Conservation (phyloP, 306 rosid genomes). For the Carpinus fangiana region DNA sequence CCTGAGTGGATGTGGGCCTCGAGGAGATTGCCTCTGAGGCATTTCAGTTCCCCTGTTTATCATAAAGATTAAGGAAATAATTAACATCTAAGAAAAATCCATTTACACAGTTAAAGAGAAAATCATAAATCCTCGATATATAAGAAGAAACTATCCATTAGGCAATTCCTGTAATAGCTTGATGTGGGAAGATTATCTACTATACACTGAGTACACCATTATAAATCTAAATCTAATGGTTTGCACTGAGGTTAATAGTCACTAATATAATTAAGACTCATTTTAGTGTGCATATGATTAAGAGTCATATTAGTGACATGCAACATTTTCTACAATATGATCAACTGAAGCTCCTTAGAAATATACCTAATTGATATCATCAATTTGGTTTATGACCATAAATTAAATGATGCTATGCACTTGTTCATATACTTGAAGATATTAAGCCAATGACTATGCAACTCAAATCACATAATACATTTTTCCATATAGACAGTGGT, state of each 20-base stretch:
- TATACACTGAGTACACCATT: too few relatives aligned
- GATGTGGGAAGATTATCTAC: background rate
- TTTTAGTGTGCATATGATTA: background rate
- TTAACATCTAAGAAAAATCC: background rate
- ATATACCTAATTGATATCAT: background rate
- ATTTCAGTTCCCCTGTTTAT: conserved; percentile 67
- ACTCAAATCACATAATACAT: background rate
- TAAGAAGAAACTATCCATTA: background rate
- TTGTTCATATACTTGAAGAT: too few relatives aligned
- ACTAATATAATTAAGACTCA: background rate
- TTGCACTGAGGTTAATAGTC: background rate
- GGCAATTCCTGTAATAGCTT: background rate
- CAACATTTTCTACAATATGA: too few relatives aligned
- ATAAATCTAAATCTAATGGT: too few relatives aligned
- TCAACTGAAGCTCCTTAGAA: too few relatives aligned
- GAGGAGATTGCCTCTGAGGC: conserved; percentile 75
- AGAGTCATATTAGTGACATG: background rate
- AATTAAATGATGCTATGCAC: background rate
- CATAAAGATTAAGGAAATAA: conserved; percentile 5
- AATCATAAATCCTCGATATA: background rate
- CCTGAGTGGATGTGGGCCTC: conserved; percentile 67
- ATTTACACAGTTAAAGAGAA: background rate
- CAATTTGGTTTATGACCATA: background rate
- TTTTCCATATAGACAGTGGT: background rate
- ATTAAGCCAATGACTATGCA: too few relatives aligned